phyloP scores from a whole-genome alignment of 2,329 filamentous ascomycete species.

The Fusarium illudens region DNA sequence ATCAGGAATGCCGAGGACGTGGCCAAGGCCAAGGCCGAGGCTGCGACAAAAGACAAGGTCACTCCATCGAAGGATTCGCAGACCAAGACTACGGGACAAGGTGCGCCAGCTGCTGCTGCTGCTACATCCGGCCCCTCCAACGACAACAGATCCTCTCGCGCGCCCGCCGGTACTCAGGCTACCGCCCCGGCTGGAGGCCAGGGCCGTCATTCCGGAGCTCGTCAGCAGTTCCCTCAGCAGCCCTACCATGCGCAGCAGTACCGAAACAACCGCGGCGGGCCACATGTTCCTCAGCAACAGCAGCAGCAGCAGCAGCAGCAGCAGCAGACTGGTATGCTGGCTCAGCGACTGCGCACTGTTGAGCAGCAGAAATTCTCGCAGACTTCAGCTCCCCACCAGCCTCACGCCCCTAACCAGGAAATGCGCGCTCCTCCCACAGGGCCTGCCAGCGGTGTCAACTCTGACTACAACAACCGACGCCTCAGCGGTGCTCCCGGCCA shows the following conservation, averaged over 20 bases:
- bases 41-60: constrained; percentile 54
- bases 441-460: constrained; percentile 67
- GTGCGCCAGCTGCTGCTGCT: constrained; percentile 27
- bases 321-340: constrained; percentile 56
- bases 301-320: constrained; percentile 51
- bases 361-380: constrained; percentile 62
- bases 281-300: constrained; percentile 52
- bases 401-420: constrained; percentile 67
- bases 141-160: constrained; percentile 47
- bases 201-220: constrained; percentile 57
- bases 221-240: constrained; percentile 59
- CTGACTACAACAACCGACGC: constrained; percentile 63
- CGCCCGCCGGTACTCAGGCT: constrained; percentile 47
- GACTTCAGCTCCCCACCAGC: constrained; percentile 52
- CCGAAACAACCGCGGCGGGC: constrained; percentile 57
- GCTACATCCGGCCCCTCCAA: constrained; percentile 25
- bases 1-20: constrained; percentile 76
- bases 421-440: constrained; percentile 77
- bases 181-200: constrained; percentile 41
- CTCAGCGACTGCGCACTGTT: constrained; percentile 60
- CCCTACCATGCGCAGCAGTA: constrained; percentile 58
- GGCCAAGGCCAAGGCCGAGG: constrained; percentile 62
- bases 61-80: constrained; percentile 57
- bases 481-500: constrained; percentile 61
- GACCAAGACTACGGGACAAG: constrained; percentile 46